Evolutionary conservation across 2,329 filamentous ascomycete genomes (phyloP), one percentile per base, ranked within the genome.

Genomic region (Penicillium thymicola): DNA sequence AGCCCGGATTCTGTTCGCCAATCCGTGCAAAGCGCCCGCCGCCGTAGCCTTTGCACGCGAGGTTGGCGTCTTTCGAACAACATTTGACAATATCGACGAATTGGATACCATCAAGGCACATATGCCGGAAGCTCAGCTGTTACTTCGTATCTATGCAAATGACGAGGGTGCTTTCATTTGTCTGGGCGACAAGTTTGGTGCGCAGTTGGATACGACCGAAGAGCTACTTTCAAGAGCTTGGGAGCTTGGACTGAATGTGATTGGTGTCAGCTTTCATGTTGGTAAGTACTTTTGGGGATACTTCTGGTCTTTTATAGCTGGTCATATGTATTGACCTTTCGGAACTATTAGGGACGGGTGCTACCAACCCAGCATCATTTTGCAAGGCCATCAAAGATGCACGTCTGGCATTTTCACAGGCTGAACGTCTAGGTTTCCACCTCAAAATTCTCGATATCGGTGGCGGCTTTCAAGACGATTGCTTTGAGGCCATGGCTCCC

Each of bases 181-280:
- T 10, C 45, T 63, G 3, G 49, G 57, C 5, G 59, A 61, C 27
- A 63, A 63, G 25, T 69, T 68, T 32, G 66, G 66, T 16, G 66
- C 66, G 8, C 57, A 56, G 6, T 28, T 64, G 14, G 63, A 67
- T 28, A 55, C 59, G 2, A 60, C 61, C 1, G 32, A 52, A 14
- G 32, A 38, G 8, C 47, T 71, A 5, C 53, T 71, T 2, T 9
- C 42, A 10, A 54, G 62, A 18, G 67, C 68, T 13, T 55, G 48
- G 59, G 59, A 66, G 13, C 52, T 70, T 8, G 58, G 48, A 8
- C 40, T 70, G 34, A 54, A 64, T 21, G 52, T 71, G 7, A 51
- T 64, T 9, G 69, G 68, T 0, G 60, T 71, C n/a, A 67, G 66
- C 32, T 71, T 71, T 25, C 68, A 70, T 55, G 61, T 71, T 30